Base-by-base conservation (phyloP, 441 rosid genomes). In the Adansonia grandidieri region DNA sequence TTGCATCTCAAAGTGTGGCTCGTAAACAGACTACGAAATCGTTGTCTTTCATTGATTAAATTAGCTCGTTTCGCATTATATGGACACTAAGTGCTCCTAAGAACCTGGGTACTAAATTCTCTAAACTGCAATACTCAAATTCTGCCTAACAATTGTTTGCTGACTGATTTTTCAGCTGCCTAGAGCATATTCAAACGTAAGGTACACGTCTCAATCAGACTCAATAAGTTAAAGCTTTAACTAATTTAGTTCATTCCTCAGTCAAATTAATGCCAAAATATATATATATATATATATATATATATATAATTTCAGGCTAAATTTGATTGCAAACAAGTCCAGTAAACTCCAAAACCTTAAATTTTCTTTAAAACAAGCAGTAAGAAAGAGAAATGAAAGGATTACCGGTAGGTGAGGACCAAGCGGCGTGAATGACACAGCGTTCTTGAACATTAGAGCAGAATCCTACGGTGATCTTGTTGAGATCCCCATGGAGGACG, bases 351-450 rank as follows among this genome's bases (percentile, higher is more conserved):
- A 14, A 24, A 51, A 74, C 75, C 64, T 79, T 48, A 17, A 47
- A 24, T 47, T 13, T 17, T 7, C 24, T 53, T 76, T 24, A 48
- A 56, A 3, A 24, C 5, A 20, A 19, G 48, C 15, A 3, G 8
- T 11, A 24, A 37, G 2, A 57, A 22, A 56, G 47, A 15, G 42
- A 67, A 51, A n/a, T 44, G 63, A 58, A 20, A 76, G 28, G 6
- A 11, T 66, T 86, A 94, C 99, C 98, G 81, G 98, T 94, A 24
- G 96, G 98, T 37, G 97, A 96, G 54, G 92, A 87, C 99, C 98
- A 94, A 57, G 99, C 95, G 51, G 98, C 99, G 80, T 96, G 99
- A 78, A 96, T 78, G 57, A 96, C 99, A 73, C 92, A 94, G 44
- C 96, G 89, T 84, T 96, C 98, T 84, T 93, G 98, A 9, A 96